Percentiles rank a stretch among this genome's conserved stretches.
Conservation (phyloP, 257 asterid genomes). For the Salvia hispanica region DNA sequence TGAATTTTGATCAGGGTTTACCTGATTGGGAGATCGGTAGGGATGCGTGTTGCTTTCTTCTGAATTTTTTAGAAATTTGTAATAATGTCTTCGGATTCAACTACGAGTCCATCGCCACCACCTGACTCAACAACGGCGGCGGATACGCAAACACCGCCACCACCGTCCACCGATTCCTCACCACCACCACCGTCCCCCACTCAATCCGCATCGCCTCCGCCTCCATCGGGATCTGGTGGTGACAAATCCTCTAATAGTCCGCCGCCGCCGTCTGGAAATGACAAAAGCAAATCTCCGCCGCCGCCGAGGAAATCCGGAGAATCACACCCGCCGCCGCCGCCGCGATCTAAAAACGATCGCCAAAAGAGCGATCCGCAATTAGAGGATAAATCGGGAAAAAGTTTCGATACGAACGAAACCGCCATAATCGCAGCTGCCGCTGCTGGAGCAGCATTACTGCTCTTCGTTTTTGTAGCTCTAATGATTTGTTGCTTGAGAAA, state of each 20-base stretch:
- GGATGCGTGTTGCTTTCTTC: conserved; percentile 36
- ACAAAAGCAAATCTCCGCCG: conserved; percentile 24
- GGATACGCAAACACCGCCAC: conserved; percentile 9
- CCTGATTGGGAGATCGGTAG: conserved; percentile 60
- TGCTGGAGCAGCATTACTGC: conserved; percentile 56
- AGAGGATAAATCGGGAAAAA: conserved; percentile 7
- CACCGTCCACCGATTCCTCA: background rate
- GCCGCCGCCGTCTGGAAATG: conserved; percentile 27
- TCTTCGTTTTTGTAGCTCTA: conserved; percentile 46
- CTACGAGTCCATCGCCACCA: conserved; percentile 28
- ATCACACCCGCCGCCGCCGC: conserved; percentile 39
- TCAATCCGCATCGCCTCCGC: conserved; percentile 20
- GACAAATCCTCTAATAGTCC: conserved; percentile 28
- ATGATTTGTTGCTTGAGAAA: conserved; percentile 44
- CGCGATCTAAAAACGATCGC: conserved; percentile 27
- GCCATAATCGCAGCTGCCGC: conserved; percentile 62
- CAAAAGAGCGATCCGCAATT: conserved; percentile 15
- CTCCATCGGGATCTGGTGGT: conserved; percentile 33
- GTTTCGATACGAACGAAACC: conserved; percentile 24
- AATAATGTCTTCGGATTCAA: conserved; percentile 28
- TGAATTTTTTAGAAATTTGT: background rate
- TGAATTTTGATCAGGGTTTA: conserved; percentile 33
- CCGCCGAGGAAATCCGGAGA: conserved; percentile 26
- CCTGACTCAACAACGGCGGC: conserved; percentile 24
- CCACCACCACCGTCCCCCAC: conserved; percentile 19